Evolutionary conservation across 2,329 filamentous ascomycete species (phyloP).

Genomic region (Ceratocystis eucalypticola): DNA sequence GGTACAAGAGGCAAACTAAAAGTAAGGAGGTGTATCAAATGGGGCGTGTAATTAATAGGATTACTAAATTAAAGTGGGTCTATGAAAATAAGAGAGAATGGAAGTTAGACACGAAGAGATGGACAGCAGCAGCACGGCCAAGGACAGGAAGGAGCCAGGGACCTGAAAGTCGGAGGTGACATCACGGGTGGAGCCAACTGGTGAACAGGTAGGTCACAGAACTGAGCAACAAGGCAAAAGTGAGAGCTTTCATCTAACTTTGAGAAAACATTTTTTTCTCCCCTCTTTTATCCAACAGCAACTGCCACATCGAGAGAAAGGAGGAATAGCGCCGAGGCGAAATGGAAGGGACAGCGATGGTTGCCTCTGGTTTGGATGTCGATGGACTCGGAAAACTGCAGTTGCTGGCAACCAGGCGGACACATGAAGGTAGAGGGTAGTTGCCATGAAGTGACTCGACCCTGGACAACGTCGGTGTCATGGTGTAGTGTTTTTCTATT

Average conservation of each 20-base stretch:
- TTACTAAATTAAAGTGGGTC: background rate
- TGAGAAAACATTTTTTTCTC: background rate
- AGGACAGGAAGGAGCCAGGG: background rate
- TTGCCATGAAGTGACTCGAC: background rate
- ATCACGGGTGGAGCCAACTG: slow-evolving; percentile 1
- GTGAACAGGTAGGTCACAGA: background rate
- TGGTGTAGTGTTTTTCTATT: background rate
- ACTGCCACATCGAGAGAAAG: background rate
- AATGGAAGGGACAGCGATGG: background rate
- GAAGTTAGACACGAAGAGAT: background rate
- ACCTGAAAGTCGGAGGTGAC: background rate
- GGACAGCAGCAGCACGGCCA: background rate
- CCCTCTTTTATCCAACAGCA: background rate
- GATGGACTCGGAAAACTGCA: background rate
- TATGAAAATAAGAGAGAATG: background rate
- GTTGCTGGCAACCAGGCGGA: background rate
- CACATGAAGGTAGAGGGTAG: background rate
- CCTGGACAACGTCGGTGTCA: background rate
- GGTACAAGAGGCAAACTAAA: slow-evolving; percentile 2
- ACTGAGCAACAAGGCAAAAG: background rate
- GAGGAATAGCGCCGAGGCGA: background rate
- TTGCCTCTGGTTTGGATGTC: background rate
- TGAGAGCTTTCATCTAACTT: background rate
- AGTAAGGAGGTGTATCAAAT: background rate
- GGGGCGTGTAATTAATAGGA: background rate